phyloP scores from a whole-genome alignment of 768 basidiomycete genomes.

The Peribolospora kevripleyi region DNA sequence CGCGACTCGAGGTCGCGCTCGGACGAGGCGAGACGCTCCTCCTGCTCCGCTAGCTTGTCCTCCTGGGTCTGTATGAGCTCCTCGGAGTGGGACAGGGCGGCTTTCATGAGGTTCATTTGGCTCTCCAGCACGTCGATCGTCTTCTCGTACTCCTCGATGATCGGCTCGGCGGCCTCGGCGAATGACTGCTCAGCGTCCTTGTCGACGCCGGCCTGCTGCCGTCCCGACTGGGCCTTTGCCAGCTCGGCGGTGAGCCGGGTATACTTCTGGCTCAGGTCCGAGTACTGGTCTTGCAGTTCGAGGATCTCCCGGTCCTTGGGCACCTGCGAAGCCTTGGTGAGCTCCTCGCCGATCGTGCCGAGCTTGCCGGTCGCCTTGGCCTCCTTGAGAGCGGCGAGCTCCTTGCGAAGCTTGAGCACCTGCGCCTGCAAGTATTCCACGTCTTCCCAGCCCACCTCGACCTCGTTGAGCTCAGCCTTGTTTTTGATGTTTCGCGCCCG shows the following conservation, averaged over 20 bases:
- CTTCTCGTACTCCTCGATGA: conserved; percentile 97
- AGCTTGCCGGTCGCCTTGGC: conserved; percentile 23
- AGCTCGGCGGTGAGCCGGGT: conserved; percentile 75
- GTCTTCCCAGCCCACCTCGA: conserved; percentile 97
- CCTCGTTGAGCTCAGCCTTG: conserved; percentile 66
- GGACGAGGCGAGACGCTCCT: conserved; percentile 6
- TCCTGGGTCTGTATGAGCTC: conserved; percentile 83
- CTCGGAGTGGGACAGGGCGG: conserved; percentile 67
- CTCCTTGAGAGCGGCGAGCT: conserved; percentile 56
- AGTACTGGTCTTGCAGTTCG: conserved; percentile 62
- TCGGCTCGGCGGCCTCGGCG: conserved; percentile 48
- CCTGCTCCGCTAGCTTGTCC: conserved; percentile 39
- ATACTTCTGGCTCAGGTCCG: conserved; percentile 57
- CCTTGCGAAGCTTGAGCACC: conserved; percentile 60
- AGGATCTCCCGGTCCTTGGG: conserved; percentile 50
- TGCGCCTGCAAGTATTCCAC: conserved; percentile 83
- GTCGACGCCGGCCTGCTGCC: conserved; percentile 45
- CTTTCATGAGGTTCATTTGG: conserved; percentile 62
- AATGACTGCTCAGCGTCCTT: conserved; percentile 48
- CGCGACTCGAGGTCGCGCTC: conserved; percentile 48
- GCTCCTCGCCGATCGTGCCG: conserved; percentile 19
- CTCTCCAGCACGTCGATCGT: conserved; percentile 85
- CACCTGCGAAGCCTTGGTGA: conserved; percentile 21
- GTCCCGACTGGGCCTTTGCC: conserved; percentile 35
- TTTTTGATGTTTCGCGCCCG: conserved; percentile 96